These are phyloP conservation scores for Calocybe gangraenosa DNA, from an alignment of 768 basidiomycete species.

Conservation along the genomic window DNA sequence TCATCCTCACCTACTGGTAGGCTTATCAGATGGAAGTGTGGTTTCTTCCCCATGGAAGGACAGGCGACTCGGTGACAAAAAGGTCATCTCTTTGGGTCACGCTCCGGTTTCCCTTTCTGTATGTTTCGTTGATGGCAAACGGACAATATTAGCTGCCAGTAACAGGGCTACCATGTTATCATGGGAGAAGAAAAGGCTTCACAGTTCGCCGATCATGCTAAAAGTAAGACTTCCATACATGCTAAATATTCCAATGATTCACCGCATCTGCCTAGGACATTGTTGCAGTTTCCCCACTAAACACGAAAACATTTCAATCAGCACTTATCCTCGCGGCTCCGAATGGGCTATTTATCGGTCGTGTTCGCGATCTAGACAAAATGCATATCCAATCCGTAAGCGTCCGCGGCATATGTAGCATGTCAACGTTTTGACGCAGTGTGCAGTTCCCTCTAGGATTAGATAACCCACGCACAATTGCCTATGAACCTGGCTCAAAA, in stretches of 20 bases:
- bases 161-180: constrained; percentile 67
- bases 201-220: constrained; percentile 66
- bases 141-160: constrained; percentile 66
- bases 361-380: constrained; percentile 64
- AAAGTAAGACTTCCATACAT: constrained; percentile 38
- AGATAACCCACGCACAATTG: constrained; percentile 67
- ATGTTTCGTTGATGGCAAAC: constrained; percentile 49
- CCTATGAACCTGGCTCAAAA: constrained; percentile 48
- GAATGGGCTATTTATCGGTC: constrained; percentile 58
- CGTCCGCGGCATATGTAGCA: not conserved
- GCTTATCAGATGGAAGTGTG: constrained; percentile 73
- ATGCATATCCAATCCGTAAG: constrained; percentile 77
- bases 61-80: constrained; percentile 42
- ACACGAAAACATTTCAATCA: constrained; percentile 41
- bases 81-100: constrained; percentile 59
- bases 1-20: constrained; percentile 61
- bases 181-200: constrained; percentile 59
- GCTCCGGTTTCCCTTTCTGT: constrained; percentile 60
- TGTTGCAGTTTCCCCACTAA: constrained; percentile 45
- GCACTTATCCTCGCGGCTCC: constrained; percentile 59
- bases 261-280: constrained; percentile 36
- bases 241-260: not conserved
- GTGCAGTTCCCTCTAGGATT: constrained; percentile 65
- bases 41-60: constrained; percentile 50
- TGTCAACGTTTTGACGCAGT: not conserved